Evolutionary conservation across 2,329 filamentous ascomycete species (phyloP), one percentile per base, ranked within the genome.

Genomic region (Chrysoporthe cubensis): DNA sequence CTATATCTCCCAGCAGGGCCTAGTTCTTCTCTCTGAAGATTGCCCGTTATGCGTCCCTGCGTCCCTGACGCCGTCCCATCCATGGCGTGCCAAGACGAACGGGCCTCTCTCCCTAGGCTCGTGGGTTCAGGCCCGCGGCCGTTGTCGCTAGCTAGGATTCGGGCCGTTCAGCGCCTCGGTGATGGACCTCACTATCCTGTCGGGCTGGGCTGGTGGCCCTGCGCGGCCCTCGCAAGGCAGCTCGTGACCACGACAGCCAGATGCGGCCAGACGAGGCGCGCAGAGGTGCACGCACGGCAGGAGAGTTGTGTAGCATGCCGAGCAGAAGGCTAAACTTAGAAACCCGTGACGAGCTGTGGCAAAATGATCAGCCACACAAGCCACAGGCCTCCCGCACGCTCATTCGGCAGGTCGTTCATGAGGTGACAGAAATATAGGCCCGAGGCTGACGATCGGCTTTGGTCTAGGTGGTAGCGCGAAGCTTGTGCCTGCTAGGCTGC

Each of bases 381-480:
- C 67, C 67, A 69, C 67, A 69, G 67, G 67, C 67, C 67, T 69
- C 67, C 67, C 57, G 61, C 60, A 40, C n/a, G 16, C 40, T 61
- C 7, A 66, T 66, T 69, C 60, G 67, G 57, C 13, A 52, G 57
- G 37, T 32, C 26, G 26, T 26, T 26, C 26, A 26, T 16, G 37
- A 26, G n/a, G 26, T 59, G 58, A 60, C 32, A 62, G 9, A 9
- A 40, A 40, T 40, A 40, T 40, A 40, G 6, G 5, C 9, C 9
- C 37, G 37, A 40, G 37, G 37, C 9, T 40, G 37, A 40, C 37
- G 9, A 40, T 26, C 26, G 26, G 26, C 37, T 40, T 40, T 40
- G 37, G 37, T 40, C 9, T 2, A 40, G 32, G 50, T 54, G 50
- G 50, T 54, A 54, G 50, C 21, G 50, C 32, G 50, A 32, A 54